These are phyloP conservation scores for Termitomyces sp. DNA, from an alignment of 768 basidiomycete species.

Conservation along the genomic window DNA sequence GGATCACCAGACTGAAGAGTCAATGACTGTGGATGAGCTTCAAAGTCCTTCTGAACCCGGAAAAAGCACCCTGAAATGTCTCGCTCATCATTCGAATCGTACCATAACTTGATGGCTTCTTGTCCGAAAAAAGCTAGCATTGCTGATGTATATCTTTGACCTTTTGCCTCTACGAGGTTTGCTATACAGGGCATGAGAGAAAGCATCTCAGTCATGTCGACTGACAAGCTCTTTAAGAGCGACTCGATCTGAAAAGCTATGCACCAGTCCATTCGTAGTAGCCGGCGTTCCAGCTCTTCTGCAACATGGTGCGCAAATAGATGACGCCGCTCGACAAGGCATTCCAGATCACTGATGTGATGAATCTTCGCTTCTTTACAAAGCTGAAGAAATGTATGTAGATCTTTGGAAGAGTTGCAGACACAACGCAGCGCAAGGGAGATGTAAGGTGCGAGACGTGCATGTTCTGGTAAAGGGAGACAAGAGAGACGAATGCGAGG, in stretches of 20 bases:
- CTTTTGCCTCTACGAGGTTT: conserved; percentile 21
- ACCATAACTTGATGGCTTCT: conserved; percentile 20
- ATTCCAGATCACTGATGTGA: conserved; percentile 26
- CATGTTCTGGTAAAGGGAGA: conserved; percentile 36
- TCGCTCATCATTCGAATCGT: conserved; percentile 9
- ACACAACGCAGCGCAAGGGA: conserved; percentile 49
- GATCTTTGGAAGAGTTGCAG: conserved; percentile 27
- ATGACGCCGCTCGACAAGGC: conserved; percentile 31
- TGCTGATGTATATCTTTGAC: conserved; percentile 27
- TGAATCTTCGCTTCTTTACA: conserved; percentile 32
- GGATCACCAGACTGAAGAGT: conserved; percentile 19
- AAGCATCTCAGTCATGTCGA: conserved; percentile 50
- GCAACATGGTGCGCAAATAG: conserved; percentile 38
- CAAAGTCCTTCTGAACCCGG: conserved; percentile 20
- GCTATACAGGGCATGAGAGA: conserved; percentile 30
- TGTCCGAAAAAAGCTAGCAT: conserved; percentile 36
- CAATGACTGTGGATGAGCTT: conserved; percentile 12
- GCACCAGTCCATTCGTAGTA: conserved; percentile 34
- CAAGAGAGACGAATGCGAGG: conserved; percentile 31
- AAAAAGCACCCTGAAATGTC: conserved; percentile 26
- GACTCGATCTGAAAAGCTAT: conserved; percentile 60
- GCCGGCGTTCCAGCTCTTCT: conserved; percentile 23
- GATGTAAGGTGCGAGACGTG: conserved; percentile 41
- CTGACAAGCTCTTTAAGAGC: conserved; percentile 27
- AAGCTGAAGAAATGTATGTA: conserved; percentile 32